Evolutionary conservation across 805 yeast genomes (phyloP), one percentile per base, ranked within the genome.

Genomic region (Candida schatavii): DNA sequence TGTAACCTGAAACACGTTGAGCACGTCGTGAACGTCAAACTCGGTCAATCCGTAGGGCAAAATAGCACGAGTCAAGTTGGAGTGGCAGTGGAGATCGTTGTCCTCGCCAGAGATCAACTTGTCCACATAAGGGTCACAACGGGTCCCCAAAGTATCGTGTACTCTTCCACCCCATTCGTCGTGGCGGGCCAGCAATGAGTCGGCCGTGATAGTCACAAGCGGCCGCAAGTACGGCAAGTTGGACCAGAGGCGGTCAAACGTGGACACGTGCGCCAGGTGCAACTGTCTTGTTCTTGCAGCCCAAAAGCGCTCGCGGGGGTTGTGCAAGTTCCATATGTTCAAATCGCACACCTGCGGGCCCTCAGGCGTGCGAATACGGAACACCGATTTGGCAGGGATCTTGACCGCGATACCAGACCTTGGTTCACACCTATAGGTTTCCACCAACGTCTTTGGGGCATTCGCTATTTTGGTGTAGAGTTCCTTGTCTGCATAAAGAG

Each of bases 341-440:
- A 81, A 72, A 53, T 81, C 86, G 52, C 85, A 80, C 15, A 81
- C 87, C 56, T 81, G 87, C 2, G 88, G 83, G 3, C 86, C 86
- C 50, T 81, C 80, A 2, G 85, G 81, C 1, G 85, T 77, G 3
- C 79, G 74, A 42, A 81, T 66, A 30, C 86, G 65, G 45, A 82
- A 78, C 23, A 81, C 72, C 23, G 75, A 68, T 19, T 78, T 80
- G 17, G 79, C 79, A 14, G 83, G 81, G n/a, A 80, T 78, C 46
- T 75, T 75, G 66, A 82, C 78, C 0, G 85, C 83, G 36, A 73
- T 66, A 3, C 82, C 88, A 2, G 81, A 67, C 47, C 85, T 63
- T 29, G 80, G 78, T 18, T 77, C 72, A 44, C 80, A 71, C 3
- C 61, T 53, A 43, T 75, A 64, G 5, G 62, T 54, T 31, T 74